A percentile compares a stretch with the other conserved stretches of the same genome.
Conservation (phyloP, 1,139 yeast species). For the Zygosaccharomyces sapae region DNA sequence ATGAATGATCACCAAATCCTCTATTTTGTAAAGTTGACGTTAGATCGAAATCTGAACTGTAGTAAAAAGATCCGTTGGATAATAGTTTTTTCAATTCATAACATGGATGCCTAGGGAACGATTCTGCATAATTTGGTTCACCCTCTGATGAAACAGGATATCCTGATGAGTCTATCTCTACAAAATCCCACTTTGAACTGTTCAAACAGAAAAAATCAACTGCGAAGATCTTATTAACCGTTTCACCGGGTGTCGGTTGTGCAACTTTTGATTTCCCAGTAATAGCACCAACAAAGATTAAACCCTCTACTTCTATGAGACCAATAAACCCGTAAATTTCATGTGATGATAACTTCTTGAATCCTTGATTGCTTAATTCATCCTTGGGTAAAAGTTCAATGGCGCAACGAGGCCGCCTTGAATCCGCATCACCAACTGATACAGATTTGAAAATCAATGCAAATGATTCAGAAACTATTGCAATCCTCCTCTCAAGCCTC, state of each 20-base stretch:
- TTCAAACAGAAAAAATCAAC: conserved; percentile 83
- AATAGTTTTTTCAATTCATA: conserved; percentile 70
- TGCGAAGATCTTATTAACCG: conserved; percentile 71
- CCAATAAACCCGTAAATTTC: conserved; percentile 83
- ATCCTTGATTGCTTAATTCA: conserved; percentile 33
- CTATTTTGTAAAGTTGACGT: conserved; percentile 79
- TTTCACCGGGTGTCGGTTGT: conserved; percentile 70
- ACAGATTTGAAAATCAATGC: conserved; percentile 30
- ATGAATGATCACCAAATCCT: conserved; percentile 47
- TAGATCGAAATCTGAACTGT: conserved; percentile 85
- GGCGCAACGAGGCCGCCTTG: conserved; percentile 27
- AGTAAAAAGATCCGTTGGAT: conserved; percentile 86
- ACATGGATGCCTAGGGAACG: conserved; percentile 70
- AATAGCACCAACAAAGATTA: conserved; percentile 73
- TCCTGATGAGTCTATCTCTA: conserved; percentile 62
- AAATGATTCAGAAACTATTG: conserved; percentile 31
- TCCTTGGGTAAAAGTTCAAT: conserved; percentile 30
- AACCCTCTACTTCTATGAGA: conserved; percentile 60
- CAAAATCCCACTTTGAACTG: conserved; percentile 72
- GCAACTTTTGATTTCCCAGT: conserved; percentile 77
- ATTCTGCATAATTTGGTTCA: conserved; percentile 23
- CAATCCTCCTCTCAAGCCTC: conserved; percentile 30
- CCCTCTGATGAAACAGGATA: conserved; percentile 44
- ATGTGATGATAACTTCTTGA: conserved; percentile 47
- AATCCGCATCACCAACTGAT: conserved; percentile 14